Evolutionary conservation across 257 asterid species (phyloP).

Genomic region (Knoxia roxburghii): DNA sequence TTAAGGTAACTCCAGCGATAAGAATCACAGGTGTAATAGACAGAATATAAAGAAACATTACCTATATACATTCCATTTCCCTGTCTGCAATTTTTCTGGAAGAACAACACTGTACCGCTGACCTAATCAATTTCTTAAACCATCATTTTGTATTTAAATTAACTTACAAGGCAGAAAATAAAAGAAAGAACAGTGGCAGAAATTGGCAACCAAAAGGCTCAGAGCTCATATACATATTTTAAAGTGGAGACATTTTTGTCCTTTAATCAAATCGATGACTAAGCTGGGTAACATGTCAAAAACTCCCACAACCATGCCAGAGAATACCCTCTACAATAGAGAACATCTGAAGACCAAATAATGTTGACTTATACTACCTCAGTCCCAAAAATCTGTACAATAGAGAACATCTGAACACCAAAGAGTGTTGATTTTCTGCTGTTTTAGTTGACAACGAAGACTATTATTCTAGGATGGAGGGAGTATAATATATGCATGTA

Average conservation of each 20-base stretch:
- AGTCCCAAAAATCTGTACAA: too few species aligned
- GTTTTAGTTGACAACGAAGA: too few species aligned
- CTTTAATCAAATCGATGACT: not conserved
- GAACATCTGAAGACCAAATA: not conserved
- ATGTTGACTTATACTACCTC: too few species aligned
- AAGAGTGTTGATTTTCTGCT: too few species aligned
- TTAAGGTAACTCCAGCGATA: slow-evolving; percentile 2
- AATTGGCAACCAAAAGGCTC: not conserved
- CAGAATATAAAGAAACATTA: slow-evolving; percentile 21
- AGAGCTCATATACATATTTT: not conserved
- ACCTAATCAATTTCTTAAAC: slow-evolving; percentile 40
- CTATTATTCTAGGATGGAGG: too few species aligned
- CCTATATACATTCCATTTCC: slow-evolving; percentile 99
- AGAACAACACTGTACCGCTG: slow-evolving; percentile 76
- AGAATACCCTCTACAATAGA: not conserved
- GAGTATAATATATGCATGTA: too few species aligned
- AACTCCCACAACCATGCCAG: not conserved
- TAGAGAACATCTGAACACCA: too few species aligned
- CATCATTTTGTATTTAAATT: slow-evolving; percentile 11
- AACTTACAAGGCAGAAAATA: not conserved
- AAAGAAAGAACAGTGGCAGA: not conserved
- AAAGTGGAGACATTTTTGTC: not conserved
- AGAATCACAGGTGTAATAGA: not conserved
- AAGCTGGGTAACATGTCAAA: too few species aligned
- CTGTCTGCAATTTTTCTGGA: slow-evolving; percentile 88